Base-by-base conservation (phyloP, 1,284 basidiomycete species). In the Boletus sp. region DNA sequence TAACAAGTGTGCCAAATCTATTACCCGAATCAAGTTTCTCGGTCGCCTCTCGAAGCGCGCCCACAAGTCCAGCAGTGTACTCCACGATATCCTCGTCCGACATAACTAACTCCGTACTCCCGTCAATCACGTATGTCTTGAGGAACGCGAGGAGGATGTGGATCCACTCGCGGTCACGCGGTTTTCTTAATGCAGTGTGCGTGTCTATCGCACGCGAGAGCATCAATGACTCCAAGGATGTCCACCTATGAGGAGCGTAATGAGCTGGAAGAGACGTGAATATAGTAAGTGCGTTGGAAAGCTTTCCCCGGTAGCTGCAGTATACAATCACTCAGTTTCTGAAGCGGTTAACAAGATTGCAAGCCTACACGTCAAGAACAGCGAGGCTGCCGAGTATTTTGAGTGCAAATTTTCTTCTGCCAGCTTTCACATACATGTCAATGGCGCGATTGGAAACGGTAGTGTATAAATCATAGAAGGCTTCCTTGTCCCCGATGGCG, bases 351-450 rank as follows among this genome's bases (percentile, higher is more conserved):
- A 39, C 23, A 35, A 34, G 50, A 44, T 14, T 38, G 1, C 7
- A 12, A 17, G 72, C 88, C 57, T 71, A 94, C 91, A 87, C 67
- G 57, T 96, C 90, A 17, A 98, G 77, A 8, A 88, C 88, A 0
- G 93, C 94, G 3, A 97, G 73, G 58, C 80, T 83, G 2, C 85
- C 87, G 58, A 92, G 90, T 38, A 96, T 70, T 58, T 88, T 87
- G 35, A 94, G 69, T 1, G 90, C 88, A 58, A 89, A 91, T 59
- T 94, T 88, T 41, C 84, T 77, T 41, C 93, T 80, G 5, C 85
- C 85, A 13, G 88, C 84, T 50, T 81, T 83, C 36, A 82, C 83
- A 59, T 92, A 96, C 49, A 88, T 77, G 37, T 89, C 82, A 40
- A 95, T 86, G 8, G 90, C 84, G 40, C 85, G 82, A 58, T 90